A percentile compares a stretch with the other conserved stretches of the same genome.
phyloP scores from a whole-genome alignment of 345 rosid species.

The Bruguiera gymnorhiza region DNA sequence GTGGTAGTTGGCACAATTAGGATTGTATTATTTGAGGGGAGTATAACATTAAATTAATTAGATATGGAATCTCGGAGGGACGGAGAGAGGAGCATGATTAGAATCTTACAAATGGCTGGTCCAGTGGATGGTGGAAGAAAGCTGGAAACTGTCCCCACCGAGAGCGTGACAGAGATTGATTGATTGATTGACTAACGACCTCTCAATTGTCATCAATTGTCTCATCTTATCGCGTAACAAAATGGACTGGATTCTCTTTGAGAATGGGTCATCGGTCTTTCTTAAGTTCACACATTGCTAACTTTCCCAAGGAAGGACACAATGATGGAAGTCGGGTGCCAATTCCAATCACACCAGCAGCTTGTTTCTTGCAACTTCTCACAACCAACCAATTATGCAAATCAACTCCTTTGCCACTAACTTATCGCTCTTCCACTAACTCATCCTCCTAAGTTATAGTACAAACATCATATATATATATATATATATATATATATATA shows the following conservation, averaged over 20 bases:
- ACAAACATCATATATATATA: background rate
- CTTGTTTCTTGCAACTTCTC: background rate
- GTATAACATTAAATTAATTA: constrained; percentile 27
- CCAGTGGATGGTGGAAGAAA: constrained; percentile 31
- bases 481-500: no score
- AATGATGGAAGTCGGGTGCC: constrained; percentile 7
- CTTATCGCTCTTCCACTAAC: background rate
- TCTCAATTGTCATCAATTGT: background rate
- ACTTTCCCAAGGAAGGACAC: no score
- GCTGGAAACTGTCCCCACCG: constrained; percentile 35
- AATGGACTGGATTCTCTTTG: background rate
- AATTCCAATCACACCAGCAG: constrained; percentile 9
- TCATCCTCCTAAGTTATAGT: background rate
- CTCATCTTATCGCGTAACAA: no score
- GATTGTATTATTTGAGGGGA: no score
- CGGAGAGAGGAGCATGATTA: background rate
- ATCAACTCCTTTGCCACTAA: background rate
- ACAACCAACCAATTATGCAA: background rate
- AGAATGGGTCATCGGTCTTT: background rate
- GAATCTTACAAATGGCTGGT: constrained; percentile 19
- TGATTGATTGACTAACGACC: constrained; percentile 21
- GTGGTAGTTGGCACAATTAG: constrained; percentile 1
- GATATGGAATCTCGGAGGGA: background rate
- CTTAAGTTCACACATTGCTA: no score
- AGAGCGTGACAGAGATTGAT: background rate